phyloP scores from a whole-genome alignment of 345 rosid genomes.

The Boechera divaricarpa region DNA sequence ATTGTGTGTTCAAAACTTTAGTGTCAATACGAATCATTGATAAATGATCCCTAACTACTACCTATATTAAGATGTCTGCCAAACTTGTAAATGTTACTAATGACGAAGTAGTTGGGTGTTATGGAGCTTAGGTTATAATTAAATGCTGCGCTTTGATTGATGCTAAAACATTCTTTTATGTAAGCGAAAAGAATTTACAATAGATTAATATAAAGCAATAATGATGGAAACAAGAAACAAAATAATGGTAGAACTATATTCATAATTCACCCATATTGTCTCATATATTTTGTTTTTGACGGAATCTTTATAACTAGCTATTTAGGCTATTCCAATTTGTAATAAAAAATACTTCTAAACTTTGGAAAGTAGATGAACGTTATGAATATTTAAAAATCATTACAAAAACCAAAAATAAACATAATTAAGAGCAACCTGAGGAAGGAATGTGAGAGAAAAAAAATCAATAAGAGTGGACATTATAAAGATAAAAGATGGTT shows the following conservation, averaged over 20 bases:
- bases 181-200: neutral
- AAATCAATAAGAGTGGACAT: neutral
- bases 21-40: neutral
- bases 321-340: too few species aligned
- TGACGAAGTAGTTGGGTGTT: conserved; percentile 35
- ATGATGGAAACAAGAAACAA: conserved; percentile 1
- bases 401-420: too few species aligned
- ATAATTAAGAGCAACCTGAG: neutral
- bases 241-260: neutral
- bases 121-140: conserved; percentile 22
- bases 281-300: neutral
- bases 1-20: neutral
- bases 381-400: too few species aligned
- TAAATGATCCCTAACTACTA: conserved; percentile 24
- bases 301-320: too few species aligned
- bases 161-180: neutral
- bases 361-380: too few species aligned
- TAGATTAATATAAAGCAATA: neutral
- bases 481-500: neutral
- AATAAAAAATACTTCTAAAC: too few species aligned
- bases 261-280: neutral
- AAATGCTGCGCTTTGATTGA: conserved; percentile 27
- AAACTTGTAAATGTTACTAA: conserved; percentile 30
- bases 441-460: neutral
- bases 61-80: neutral